Percentiles rank a stretch among this genome's conserved stretches.
Conservation (phyloP, 208 protist genomes). For the Trypanosoma rangeli region DNA sequence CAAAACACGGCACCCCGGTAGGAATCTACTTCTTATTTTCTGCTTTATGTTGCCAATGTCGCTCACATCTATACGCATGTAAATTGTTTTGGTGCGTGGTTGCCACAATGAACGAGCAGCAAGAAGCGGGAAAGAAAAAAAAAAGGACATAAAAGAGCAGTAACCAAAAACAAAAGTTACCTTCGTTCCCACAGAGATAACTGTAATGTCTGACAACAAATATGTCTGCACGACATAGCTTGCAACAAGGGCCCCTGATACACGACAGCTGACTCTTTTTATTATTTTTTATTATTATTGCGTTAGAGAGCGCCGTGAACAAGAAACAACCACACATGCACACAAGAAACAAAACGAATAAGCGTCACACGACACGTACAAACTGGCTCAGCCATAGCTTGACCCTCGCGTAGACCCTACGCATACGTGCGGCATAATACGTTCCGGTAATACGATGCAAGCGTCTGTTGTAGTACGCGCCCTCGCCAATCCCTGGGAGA, state of each 20-base stretch:
- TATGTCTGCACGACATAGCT: neutral
- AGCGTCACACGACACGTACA: constrained; percentile 1
- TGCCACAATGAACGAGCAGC: neutral
- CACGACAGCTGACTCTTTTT: neutral
- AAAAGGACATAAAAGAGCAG: neutral
- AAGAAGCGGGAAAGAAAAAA: neutral
- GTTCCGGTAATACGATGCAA: constrained; percentile 61
- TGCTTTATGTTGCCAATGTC: neutral
- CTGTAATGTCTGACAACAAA: neutral
- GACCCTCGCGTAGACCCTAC: constrained; percentile 13
- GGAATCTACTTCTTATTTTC: neutral
- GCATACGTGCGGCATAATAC: constrained; percentile 38
- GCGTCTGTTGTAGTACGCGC: constrained; percentile 60
- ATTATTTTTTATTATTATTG: neutral
- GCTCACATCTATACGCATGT: neutral
- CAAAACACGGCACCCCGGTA: neutral
- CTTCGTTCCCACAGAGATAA: neutral
- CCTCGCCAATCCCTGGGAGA: constrained; percentile 48
- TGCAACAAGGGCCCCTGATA: no score
- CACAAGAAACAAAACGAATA: neutral
- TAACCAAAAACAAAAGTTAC: neutral
- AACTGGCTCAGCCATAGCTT: constrained; percentile 9
- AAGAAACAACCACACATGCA: neutral
- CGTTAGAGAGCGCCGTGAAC: neutral
- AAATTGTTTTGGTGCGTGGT: neutral